Evolutionary conservation across 1,284 basidiomycete genomes (phyloP).

Genomic region (Coniophora puteana): DNA sequence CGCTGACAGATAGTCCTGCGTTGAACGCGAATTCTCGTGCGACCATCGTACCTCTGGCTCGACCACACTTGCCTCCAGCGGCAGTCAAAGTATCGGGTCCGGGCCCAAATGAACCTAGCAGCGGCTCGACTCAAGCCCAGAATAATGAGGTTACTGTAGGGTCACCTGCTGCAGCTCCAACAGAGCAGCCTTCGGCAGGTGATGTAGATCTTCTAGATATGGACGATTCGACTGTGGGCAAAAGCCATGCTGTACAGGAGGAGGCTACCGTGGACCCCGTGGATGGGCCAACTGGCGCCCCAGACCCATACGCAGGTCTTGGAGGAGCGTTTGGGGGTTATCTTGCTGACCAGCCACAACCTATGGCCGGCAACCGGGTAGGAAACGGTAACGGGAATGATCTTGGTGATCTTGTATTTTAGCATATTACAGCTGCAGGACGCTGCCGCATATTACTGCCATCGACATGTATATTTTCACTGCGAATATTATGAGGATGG

Average conservation of each 20-base stretch:
- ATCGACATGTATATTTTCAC: background rate
- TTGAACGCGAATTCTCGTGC: slow-evolving; percentile 71
- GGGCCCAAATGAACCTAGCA: slow-evolving; percentile 64
- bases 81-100: slow-evolving; percentile 56
- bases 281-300: slow-evolving; percentile 14
- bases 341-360: slow-evolving; percentile 59
- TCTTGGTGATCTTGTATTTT: slow-evolving; percentile 55
- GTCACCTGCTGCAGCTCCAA: slow-evolving; percentile 19
- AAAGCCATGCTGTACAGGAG: too few species aligned
- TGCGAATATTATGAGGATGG: background rate
- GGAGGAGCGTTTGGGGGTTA: slow-evolving; percentile 70
- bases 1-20: slow-evolving; percentile 73
- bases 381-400: slow-evolving; percentile 18
- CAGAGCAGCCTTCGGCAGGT: slow-evolving; percentile 13
- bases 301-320: slow-evolving; percentile 74
- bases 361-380: slow-evolving; percentile 33
- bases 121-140: slow-evolving; percentile 10
- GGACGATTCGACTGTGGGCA: slow-evolving; percentile 2
- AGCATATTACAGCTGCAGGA: too few species aligned
- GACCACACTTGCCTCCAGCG: slow-evolving; percentile 44
- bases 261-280: slow-evolving; percentile 3
- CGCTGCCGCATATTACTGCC: slow-evolving; percentile 4
- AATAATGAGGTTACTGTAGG: too few species aligned
- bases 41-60: slow-evolving; percentile 61
- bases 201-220: slow-evolving; percentile 7